phyloP scores from a whole-genome alignment of 352 stramenopile species.

The Globisporangium alternatum region DNA sequence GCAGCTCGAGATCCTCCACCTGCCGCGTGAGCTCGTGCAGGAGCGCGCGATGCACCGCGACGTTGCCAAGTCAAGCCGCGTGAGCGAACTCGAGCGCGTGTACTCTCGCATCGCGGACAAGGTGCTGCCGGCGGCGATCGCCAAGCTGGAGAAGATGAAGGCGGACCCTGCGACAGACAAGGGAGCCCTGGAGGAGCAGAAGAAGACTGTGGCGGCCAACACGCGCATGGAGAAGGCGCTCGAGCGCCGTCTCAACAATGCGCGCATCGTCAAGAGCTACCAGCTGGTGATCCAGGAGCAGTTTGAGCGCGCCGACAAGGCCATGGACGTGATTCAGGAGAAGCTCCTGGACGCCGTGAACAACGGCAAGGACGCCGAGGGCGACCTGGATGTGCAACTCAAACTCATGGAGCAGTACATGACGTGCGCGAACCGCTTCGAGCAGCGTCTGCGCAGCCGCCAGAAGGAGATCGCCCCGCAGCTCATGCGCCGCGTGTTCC shows the following conservation, averaged over 20 bases:
- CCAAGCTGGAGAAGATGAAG: slow-evolving; percentile 14
- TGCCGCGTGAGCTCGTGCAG: slow-evolving; percentile 38
- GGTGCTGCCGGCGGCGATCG: slow-evolving; percentile 8
- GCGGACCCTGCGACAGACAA: slow-evolving; percentile 20
- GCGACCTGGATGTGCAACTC: slow-evolving; percentile 49
- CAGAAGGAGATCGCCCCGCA: slow-evolving; percentile 48
- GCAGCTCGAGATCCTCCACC: slow-evolving; percentile 49
- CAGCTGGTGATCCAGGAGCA: slow-evolving; percentile 49
- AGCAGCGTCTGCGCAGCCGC: slow-evolving; percentile 43
- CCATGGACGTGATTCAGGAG: slow-evolving; percentile 40
- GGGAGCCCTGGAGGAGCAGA: slow-evolving; percentile 18
- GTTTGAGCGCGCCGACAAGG: slow-evolving; percentile 42
- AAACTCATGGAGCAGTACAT: slow-evolving; percentile 81
- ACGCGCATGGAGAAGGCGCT: slow-evolving; percentile 34
- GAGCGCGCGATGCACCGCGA: slow-evolving; percentile 35
- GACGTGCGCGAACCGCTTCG: slow-evolving; percentile 58
- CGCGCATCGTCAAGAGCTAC: slow-evolving; percentile 38
- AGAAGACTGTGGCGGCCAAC: slow-evolving; percentile 21
- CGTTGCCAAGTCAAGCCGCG: slow-evolving; percentile 38
- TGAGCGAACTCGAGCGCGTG: slow-evolving; percentile 42
- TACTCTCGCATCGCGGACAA: slow-evolving; percentile 21
- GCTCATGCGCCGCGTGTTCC: slow-evolving; percentile 70
- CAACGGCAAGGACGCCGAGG: slow-evolving; percentile 24
- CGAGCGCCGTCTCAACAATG: slow-evolving; percentile 37
- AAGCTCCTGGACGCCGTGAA: slow-evolving; percentile 33